A percentile compares a stretch with the other conserved stretches of the same genome.
These are phyloP conservation scores for Coprinellus micaceus DNA, from an alignment of 768 basidiomycete genomes.

Conservation along the genomic window DNA sequence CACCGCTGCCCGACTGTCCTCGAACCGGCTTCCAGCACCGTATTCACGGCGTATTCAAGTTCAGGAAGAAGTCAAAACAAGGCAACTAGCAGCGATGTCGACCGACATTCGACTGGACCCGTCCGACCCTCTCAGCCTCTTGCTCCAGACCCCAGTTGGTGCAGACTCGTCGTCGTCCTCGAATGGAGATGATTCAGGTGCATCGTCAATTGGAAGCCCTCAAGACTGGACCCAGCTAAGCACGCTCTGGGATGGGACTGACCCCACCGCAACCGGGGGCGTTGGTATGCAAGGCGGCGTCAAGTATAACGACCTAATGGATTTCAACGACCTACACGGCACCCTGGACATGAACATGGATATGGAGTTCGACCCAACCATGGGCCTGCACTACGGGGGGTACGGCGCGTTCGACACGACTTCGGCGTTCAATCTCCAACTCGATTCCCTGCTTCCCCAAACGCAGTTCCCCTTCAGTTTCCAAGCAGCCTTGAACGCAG, in stretches of 20 bases:
- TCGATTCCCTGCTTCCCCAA: constrained; percentile 20
- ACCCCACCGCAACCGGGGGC: constrained; percentile 16
- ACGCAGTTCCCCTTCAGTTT: constrained; percentile 23
- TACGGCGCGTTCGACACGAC: constrained; percentile 20
- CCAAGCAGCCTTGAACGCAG: no score
- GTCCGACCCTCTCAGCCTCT: constrained; percentile 55
- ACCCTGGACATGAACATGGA: constrained; percentile 37
- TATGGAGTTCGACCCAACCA: constrained; percentile 57
- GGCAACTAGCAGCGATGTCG: constrained; percentile 20
- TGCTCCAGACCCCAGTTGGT: constrained; percentile 41
- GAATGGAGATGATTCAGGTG: constrained; percentile 29
- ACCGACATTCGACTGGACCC: constrained; percentile 50
- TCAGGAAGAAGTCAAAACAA: background rate
- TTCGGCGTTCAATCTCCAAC: constrained; percentile 12
- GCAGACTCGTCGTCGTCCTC: constrained; percentile 16
- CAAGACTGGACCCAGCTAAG: constrained; percentile 57
- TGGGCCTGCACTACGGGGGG: constrained; percentile 51
- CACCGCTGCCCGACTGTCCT: no score
- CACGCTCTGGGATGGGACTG: constrained; percentile 42
- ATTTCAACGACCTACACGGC: constrained; percentile 37
- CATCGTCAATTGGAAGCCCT: constrained; percentile 20
- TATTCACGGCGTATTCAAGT: background rate
- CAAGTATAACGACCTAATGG: constrained; percentile 42
- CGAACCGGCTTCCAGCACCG: background rate
- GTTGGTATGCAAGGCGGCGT: constrained; percentile 5